Evolutionary conservation across 768 basidiomycete species (phyloP).

Genomic region (Boletales sp.): DNA sequence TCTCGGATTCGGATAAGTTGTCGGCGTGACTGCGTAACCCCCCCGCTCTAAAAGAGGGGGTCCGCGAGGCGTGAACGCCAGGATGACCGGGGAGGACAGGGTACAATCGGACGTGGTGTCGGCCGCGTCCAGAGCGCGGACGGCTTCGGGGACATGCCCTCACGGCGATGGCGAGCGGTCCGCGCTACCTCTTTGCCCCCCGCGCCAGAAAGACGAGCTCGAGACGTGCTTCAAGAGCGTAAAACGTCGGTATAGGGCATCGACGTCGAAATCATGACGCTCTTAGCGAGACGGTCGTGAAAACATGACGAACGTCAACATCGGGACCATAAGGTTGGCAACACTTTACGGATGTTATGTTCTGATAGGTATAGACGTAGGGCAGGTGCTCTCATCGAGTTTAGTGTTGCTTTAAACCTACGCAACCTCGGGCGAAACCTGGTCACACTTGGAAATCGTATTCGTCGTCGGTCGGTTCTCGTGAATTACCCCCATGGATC

Average conservation of each 20-base stretch:
- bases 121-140: slow-evolving; percentile 1
- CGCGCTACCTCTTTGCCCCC: slow-evolving; percentile 20
- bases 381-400: no score
- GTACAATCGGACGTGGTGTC: background rate
- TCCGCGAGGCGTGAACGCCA: background rate
- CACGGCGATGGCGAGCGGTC: slow-evolving; percentile 3
- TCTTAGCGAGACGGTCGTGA: slow-evolving; percentile 11
- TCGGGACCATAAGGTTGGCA: no score
- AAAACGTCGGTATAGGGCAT: slow-evolving; percentile 20
- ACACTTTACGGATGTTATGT: no score
- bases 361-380: no score
- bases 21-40: no score
- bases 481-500: no score
- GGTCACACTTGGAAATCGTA: no score
- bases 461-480: no score
- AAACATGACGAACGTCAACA: background rate
- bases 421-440: no score
- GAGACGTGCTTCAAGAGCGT: slow-evolving; percentile 41
- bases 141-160: slow-evolving; percentile 2
- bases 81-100: slow-evolving; percentile 18
- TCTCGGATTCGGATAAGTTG: no score
- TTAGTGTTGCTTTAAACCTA: no score
- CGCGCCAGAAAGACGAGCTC: slow-evolving; percentile 8
- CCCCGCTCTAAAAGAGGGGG: no score
- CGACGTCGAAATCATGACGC: slow-evolving; percentile 20